Conservation (phyloP, 1,284 basidiomycete genomes). For the Microbotryum silenes-acaulis region DNA sequence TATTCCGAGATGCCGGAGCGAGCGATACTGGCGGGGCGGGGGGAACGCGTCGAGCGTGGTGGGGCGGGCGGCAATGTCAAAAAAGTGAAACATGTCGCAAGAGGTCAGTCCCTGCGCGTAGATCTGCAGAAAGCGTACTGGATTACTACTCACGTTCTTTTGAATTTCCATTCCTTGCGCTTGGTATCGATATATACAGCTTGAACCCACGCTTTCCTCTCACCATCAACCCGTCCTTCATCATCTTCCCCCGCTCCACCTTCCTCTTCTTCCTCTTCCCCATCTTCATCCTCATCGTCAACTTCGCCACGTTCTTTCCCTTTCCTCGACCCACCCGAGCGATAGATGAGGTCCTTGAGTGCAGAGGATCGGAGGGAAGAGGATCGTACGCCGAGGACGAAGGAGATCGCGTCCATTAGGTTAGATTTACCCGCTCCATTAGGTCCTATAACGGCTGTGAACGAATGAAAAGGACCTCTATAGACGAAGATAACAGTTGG, state of each 20-base stretch:
- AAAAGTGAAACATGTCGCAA: not conserved
- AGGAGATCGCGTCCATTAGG: slow-evolving; percentile 99
- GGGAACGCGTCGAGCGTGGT: too few species aligned
- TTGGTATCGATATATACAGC: slow-evolving; percentile 76
- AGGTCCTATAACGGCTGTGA: slow-evolving; percentile 93
- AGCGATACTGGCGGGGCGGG: slow-evolving; percentile 57
- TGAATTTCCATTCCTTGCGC: slow-evolving; percentile 78
- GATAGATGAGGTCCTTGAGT: slow-evolving; percentile 89
- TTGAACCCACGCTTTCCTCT: slow-evolving; percentile 87
- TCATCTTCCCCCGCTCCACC: slow-evolving; percentile 42
- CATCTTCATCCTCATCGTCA: slow-evolving; percentile 32
- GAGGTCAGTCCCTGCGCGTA: not conserved
- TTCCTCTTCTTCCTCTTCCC: slow-evolving; percentile 38
- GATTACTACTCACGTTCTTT: slow-evolving; percentile 63
- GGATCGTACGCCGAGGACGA: slow-evolving; percentile 92
- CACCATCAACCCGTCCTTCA: slow-evolving; percentile 64
- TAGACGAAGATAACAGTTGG: too few species aligned
- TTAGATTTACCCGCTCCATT: slow-evolving; percentile 99
- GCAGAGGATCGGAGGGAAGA: slow-evolving; percentile 87
- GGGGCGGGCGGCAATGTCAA: not conserved
- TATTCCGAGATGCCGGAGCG: slow-evolving; percentile 80
- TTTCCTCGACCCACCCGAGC: slow-evolving; percentile 48
- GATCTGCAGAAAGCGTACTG: too few species aligned
- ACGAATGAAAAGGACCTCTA: slow-evolving; percentile 84
- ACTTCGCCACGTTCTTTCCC: slow-evolving; percentile 38